Evolutionary conservation across 208 protist genomes (phyloP).

Genomic region (Porcisia deanei): DNA sequence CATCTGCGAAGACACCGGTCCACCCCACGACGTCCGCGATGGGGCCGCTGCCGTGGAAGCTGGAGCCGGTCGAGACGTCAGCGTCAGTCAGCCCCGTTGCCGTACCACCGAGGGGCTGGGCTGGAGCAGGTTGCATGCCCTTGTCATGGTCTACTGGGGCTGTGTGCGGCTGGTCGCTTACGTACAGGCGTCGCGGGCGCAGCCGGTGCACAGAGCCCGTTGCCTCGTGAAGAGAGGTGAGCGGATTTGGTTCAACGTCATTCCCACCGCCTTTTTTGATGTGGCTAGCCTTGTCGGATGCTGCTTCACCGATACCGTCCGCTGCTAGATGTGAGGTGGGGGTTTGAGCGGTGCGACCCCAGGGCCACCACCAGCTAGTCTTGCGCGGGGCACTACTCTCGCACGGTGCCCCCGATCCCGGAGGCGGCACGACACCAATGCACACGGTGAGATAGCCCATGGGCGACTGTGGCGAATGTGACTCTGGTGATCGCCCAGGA

Average conservation of each 20-base stretch:
- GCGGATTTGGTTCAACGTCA: background rate
- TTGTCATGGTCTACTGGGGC: background rate
- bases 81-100: background rate
- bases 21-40: constrained; percentile 43
- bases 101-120: background rate
- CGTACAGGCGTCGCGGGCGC: background rate
- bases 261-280: background rate
- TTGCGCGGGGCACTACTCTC: background rate
- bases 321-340: background rate
- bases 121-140: background rate
- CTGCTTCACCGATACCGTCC: background rate
- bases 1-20: constrained; percentile 35
- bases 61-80: background rate
- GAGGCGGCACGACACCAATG: constrained; percentile 58
- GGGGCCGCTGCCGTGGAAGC: background rate
- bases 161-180: background rate
- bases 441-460: constrained; percentile 28
- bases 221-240: background rate
- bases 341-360: background rate
- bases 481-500: background rate
- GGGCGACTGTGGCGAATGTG: background rate
- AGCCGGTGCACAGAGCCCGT: constrained; percentile 3
- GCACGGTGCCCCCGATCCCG: background rate
- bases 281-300: too few relatives aligned
- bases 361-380: constrained; percentile 3